Base-by-base conservation (phyloP, 2,329 filamentous ascomycete species). In the Anthostomella pinea region DNA sequence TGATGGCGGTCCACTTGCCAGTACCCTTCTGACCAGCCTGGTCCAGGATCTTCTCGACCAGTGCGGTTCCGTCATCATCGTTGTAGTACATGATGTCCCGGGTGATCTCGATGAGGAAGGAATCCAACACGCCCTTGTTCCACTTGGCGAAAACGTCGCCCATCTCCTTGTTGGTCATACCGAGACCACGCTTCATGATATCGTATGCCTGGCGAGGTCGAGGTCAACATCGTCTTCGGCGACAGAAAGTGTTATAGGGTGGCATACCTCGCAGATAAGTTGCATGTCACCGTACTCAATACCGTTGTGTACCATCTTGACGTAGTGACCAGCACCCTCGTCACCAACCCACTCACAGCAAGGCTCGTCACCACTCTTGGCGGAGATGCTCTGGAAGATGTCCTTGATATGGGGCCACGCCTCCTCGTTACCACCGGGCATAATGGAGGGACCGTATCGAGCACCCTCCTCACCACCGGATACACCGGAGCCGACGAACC, bases 221-320 rank as follows among this genome's bases (percentile, higher is more conserved):
- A 41, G 35, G 19, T 41, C 21, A 16, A 22, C 18, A 28, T 11
- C 32, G 28, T 51, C 25, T 44, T 35, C 15, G 17, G 25, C 16
- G n/a, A 17, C 8, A 4, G 14, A 8, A 22, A 33, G 18, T 11
- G n/a, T 13, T 23, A 20, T 19, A 19, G 21, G 23, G 19, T 23
- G 17, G 40, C 79, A 58, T 72, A 95, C 91, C 83, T 98, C 93
- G 72, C 85, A 94, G 67, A 98, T 98, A 62, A 98, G 80, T 79
- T 98, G 93, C 93, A 98, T 98, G 75, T 98, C 93, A 82, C 93
- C 93, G 68, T 98, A 98, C 76, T 98, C 93, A 60, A 98, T 98
- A 80, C 93, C 93, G 74, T 98, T 98, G 85, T 98, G 93, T 49
- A 98, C 93, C 93, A 98, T 98, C 87, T 98, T 98, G 77, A 98